Conservation (phyloP, 306 rosid species). For the Acacia confusa region DNA sequence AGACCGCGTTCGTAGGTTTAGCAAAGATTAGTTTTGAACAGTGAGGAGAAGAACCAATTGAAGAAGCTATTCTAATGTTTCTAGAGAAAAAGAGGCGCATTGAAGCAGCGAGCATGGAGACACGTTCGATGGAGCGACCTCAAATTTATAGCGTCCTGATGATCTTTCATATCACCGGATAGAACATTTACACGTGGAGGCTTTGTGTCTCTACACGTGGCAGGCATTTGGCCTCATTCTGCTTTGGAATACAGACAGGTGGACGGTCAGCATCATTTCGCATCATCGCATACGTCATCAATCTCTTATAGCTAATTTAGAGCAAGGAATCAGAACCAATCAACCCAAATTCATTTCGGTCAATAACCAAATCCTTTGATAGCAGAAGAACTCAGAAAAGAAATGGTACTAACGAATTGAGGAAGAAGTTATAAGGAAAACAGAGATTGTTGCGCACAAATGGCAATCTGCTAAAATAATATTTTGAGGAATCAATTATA, state of each 20-base stretch:
- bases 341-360: too few relatives aligned
- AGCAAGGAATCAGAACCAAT: too few relatives aligned
- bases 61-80: conserved; percentile 19
- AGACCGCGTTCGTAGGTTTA: conserved; percentile 15
- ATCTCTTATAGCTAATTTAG: neutral
- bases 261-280: neutral
- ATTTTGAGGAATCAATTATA: too few relatives aligned
- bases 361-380: too few relatives aligned
- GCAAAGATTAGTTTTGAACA: conserved; percentile 1
- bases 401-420: too few relatives aligned
- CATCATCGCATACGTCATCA: conserved; percentile 27
- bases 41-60: conserved; percentile 29
- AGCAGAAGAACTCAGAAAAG: too few relatives aligned
- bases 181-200: conserved; percentile 17
- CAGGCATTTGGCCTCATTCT: neutral
- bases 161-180: neutral
- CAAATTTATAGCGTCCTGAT: neutral
- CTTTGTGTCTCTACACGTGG: neutral
- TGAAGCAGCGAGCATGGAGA: conserved; percentile 38
- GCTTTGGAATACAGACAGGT: neutral
- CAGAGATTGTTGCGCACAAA: too few relatives aligned
- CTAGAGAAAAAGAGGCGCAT: conserved; percentile 34
- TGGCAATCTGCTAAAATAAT: too few relatives aligned
- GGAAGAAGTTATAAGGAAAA: too few relatives aligned
- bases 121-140: neutral